Evolutionary conservation across 169 alveolate genomes (phyloP).

Genomic region (Blepharisma undulans): DNA sequence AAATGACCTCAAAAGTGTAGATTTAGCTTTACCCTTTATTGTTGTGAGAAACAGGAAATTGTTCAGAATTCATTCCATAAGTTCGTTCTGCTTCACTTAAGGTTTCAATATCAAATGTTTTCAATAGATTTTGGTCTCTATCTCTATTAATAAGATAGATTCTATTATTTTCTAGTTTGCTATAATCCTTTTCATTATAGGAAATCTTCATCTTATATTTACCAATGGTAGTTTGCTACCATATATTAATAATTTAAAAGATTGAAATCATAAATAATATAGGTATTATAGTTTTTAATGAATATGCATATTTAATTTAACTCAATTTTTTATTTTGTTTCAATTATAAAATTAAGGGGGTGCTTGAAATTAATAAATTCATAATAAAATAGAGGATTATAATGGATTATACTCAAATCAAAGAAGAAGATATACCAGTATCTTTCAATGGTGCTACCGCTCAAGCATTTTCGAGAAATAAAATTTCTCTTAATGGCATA

Average conservation of each 20-base stretch:
- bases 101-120: not conserved
- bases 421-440: not conserved
- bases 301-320: too few relatives aligned
- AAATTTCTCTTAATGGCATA: not conserved
- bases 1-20: too few relatives aligned
- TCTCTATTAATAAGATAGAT: not conserved
- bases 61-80: not conserved
- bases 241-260: too few relatives aligned
- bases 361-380: too few relatives aligned
- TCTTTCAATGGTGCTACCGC: not conserved
- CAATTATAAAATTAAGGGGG: not conserved
- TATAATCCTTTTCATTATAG: not conserved
- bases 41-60: too few relatives aligned
- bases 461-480: not conserved
- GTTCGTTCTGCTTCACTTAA: not conserved
- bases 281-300: too few relatives aligned
- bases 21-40: too few relatives aligned
- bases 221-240: too few relatives aligned
- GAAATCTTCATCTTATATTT: not conserved
- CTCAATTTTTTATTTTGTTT: too few relatives aligned
- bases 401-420: not conserved
- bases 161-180: not conserved
- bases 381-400: not conserved
- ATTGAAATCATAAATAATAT: too few relatives aligned
- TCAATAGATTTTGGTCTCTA: not conserved